These are phyloP conservation scores for Hepatocystis sp. DNA, from an alignment of 169 alveolate species.

Conservation along the genomic window DNA sequence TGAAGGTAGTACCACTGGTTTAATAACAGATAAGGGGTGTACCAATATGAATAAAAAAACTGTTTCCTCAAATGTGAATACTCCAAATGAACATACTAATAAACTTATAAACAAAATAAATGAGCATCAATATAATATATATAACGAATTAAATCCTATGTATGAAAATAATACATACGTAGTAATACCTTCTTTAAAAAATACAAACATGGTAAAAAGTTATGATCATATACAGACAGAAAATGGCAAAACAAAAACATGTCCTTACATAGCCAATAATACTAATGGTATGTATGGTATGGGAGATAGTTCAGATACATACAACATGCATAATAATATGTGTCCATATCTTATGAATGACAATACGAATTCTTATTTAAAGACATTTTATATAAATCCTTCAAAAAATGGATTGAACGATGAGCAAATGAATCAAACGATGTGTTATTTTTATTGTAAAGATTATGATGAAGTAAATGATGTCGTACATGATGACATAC, in stretches of 20 bases:
- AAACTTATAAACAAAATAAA: background rate
- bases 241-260: no score
- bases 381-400: background rate
- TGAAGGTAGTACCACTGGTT: background rate
- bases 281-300: no score
- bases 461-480: slow-evolving; percentile 8
- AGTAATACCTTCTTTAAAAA: slow-evolving; percentile 6
- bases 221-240: background rate
- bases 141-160: background rate
- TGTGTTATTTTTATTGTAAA: background rate
- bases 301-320: no score
- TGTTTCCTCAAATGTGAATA: background rate
- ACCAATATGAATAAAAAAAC: background rate
- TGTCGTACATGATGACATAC: slow-evolving; percentile 2
- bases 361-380: slow-evolving; percentile 5
- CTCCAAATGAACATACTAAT: background rate
- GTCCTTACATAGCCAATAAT: no score
- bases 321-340: no score
- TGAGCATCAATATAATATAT: slow-evolving; percentile 6
- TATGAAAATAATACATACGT: background rate
- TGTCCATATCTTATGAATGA: slow-evolving; percentile 14
- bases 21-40: background rate
- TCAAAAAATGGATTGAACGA: slow-evolving; percentile 2
- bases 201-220: background rate
- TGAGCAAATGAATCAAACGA: no score